Conservation (phyloP, 495 filamentous ascomycete species). For the Hypoxylon subgilvum region DNA sequence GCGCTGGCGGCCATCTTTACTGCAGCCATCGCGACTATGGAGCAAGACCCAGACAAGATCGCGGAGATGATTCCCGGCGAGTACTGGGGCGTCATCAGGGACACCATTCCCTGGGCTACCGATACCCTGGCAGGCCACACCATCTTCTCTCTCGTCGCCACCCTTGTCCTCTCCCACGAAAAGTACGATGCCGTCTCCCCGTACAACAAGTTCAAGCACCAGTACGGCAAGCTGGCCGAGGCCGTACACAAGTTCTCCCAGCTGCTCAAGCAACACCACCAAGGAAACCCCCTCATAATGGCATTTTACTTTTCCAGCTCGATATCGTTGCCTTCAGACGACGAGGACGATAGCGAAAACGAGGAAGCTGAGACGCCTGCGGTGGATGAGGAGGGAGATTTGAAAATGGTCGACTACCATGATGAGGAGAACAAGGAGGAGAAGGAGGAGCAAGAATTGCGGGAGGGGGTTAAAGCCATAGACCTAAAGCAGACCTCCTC, state of each 20-base stretch:
- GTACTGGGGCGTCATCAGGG: background rate
- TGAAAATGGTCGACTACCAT: background rate
- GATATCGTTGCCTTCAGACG: background rate
- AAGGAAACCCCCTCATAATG: background rate
- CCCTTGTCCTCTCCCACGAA: background rate
- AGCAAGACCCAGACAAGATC: background rate
- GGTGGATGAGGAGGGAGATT: background rate
- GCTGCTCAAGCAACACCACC: background rate
- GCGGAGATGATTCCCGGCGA: background rate
- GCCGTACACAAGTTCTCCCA: background rate
- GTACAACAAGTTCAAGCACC: background rate
- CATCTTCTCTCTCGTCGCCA: background rate
- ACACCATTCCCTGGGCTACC: background rate
- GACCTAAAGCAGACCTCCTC: no score
- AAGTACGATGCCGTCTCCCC: background rate
- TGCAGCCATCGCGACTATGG: background rate
- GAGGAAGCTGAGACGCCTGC: background rate
- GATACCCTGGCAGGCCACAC: background rate
- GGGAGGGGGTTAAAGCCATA: no score
- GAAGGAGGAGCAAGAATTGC: background rate
- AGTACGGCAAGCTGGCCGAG: conserved; percentile 1
- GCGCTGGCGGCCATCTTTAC: background rate
- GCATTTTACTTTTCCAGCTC: background rate
- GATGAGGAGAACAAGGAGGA: background rate
- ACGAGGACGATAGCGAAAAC: background rate